Percentiles rank a stretch among this genome's conserved stretches.
Evolutionary conservation across 305 asterid species (phyloP).

Genomic region (Solanum aculeatissimum): DNA sequence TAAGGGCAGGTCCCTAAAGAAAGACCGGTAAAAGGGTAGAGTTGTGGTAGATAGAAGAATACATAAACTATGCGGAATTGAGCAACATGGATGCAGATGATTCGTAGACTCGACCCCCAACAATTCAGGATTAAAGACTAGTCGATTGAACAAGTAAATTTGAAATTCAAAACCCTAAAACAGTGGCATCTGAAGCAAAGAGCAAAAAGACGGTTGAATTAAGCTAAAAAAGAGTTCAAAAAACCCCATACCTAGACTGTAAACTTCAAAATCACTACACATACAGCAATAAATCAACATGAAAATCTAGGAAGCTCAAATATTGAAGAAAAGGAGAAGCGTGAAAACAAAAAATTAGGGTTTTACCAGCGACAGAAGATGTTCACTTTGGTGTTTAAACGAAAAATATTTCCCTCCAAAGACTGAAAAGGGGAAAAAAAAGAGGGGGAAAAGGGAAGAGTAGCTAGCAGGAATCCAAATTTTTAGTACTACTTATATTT

Average conservation of each 20-base stretch:
- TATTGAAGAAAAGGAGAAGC: background rate
- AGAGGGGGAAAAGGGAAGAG: background rate
- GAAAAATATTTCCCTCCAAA: constrained; percentile 4
- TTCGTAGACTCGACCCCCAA: background rate
- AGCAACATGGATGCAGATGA: background rate
- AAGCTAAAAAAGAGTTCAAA: background rate
- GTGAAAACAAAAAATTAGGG: background rate
- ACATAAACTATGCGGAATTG: background rate
- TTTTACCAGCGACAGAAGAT: background rate
- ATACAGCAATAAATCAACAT: background rate
- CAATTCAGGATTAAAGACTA: background rate
- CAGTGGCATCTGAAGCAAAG: background rate
- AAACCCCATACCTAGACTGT: background rate
- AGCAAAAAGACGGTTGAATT: background rate
- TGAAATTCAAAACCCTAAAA: background rate
- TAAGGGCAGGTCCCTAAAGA: background rate
- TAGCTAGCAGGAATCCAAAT: background rate
- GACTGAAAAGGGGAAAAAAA: constrained; percentile 6
- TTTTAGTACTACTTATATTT: background rate
- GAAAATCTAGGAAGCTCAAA: background rate
- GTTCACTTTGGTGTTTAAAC: background rate
- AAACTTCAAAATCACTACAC: background rate
- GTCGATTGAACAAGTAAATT: background rate
- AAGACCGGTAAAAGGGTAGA: background rate
- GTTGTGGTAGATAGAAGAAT: background rate